Conservation (phyloP, 192 early-diverging fungal species). For the Podila epigama region DNA sequence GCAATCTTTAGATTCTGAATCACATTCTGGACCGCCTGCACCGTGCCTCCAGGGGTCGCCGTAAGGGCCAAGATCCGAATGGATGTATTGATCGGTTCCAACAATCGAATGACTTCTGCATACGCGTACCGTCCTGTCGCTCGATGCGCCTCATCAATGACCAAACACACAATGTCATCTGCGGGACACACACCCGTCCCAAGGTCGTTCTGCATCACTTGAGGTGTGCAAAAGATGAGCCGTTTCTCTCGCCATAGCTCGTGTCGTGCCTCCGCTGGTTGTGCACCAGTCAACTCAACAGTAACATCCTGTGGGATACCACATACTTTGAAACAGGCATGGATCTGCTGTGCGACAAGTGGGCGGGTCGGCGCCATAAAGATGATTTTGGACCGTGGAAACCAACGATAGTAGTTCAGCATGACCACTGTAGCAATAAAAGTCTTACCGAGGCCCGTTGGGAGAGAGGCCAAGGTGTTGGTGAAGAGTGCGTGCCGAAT, state of each 20-base stretch:
- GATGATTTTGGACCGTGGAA: slow-evolving; percentile 82
- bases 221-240: slow-evolving; percentile 89
- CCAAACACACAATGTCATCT: slow-evolving; percentile 69
- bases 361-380: slow-evolving; percentile 95
- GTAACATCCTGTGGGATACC: slow-evolving; percentile 75
- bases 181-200: slow-evolving; percentile 70
- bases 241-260: slow-evolving; percentile 69
- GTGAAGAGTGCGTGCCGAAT: slow-evolving; percentile 75
- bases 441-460: slow-evolving; percentile 92
- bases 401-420: slow-evolving; percentile 92
- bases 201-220: slow-evolving; percentile 88
- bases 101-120: slow-evolving; percentile 68
- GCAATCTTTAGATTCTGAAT: slow-evolving; percentile 79
- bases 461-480: slow-evolving; percentile 89
- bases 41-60: slow-evolving; percentile 83
- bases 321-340: slow-evolving; percentile 83
- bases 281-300: slow-evolving; percentile 73
- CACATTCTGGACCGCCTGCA: slow-evolving; percentile 76
- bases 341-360: slow-evolving; percentile 90
- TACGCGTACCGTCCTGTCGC: slow-evolving; percentile 89
- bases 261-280: slow-evolving; percentile 49
- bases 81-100: slow-evolving; percentile 55
- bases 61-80: slow-evolving; percentile 88
- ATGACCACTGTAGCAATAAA: slow-evolving; percentile 96
- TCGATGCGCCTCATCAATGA: slow-evolving; percentile 92